A percentile compares a stretch with the other conserved stretches of the same genome.
phyloP scores from a whole-genome alignment of 495 filamentous ascomycete genomes.

The Ramalina intermedia region DNA sequence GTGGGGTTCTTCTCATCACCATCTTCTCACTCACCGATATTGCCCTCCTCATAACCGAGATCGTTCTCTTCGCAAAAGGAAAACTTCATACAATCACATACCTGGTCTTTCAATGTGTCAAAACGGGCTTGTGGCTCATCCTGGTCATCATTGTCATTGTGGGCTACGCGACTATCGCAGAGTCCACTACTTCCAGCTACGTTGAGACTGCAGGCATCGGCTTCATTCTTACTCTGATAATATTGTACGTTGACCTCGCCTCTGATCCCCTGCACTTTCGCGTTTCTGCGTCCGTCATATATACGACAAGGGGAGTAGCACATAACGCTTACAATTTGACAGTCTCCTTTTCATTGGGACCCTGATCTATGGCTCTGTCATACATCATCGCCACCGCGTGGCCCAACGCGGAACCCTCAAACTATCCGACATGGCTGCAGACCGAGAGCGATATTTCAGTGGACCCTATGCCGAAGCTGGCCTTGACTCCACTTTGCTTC shows the following conservation, averaged over 20 bases:
- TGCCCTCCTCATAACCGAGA: conserved; percentile 18
- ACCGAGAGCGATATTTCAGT: too few relatives aligned
- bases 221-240: too few relatives aligned
- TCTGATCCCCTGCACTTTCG: too few relatives aligned
- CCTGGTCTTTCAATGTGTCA: conserved; percentile 20
- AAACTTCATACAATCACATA: conserved; percentile 18
- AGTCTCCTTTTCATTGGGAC: conserved; percentile 18
- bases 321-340: background rate
- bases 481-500: too few relatives aligned
- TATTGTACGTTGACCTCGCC: too few relatives aligned
- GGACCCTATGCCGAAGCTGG: too few relatives aligned
- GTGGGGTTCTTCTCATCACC: conserved; percentile 9
- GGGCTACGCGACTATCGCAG: background rate
- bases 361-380: conserved; percentile 22
- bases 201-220: too few relatives aligned
- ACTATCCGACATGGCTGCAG: too few relatives aligned
- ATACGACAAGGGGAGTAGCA: background rate
- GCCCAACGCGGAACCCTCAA: background rate
- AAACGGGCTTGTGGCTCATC: conserved; percentile 16
- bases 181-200: too few relatives aligned
- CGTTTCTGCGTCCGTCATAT: background rate
- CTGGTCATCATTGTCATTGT: conserved; percentile 16
- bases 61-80: conserved; percentile 16
- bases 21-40: conserved; percentile 10
- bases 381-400: conserved; percentile 21